Percentiles rank a stretch among this genome's conserved stretches.
These are phyloP conservation scores for Agaricus blazei DNA, from an alignment of 768 basidiomycete genomes.

Conservation along the genomic window DNA sequence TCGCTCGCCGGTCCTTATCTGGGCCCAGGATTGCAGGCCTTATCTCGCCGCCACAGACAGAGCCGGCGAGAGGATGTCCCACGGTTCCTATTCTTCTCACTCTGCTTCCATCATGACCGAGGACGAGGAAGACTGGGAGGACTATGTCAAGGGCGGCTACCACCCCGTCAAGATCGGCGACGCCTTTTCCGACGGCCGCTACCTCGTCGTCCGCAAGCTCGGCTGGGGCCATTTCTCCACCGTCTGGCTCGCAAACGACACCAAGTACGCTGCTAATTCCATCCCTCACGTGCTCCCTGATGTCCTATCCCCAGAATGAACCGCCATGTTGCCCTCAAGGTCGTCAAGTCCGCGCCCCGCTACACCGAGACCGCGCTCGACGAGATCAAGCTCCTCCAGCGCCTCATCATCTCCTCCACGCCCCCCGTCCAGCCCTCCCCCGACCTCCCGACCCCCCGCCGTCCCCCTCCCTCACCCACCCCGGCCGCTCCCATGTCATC, in stretches of 20 bases:
- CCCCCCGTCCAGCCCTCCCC: conserved; percentile 46
- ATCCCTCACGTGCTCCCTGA: not conserved
- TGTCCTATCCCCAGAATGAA: conserved; percentile 55
- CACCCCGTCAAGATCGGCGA: conserved; percentile 96
- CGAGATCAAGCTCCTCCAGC: conserved; percentile 96
- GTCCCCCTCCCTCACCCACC: conserved; percentile 66
- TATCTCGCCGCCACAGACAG: not conserved
- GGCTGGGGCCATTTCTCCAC: conserved; percentile 96
- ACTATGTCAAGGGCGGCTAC: conserved; percentile 76
- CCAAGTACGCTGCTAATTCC: conserved; percentile 44
- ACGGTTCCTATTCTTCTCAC: conserved; percentile 70
- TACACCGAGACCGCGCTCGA: conserved; percentile 99
- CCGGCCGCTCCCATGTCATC: conserved; percentile 92
- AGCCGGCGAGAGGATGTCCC: conserved; percentile 42
- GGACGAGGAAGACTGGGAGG: conserved; percentile 93
- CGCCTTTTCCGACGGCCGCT: conserved; percentile 80
- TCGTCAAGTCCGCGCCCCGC: conserved; percentile 94
- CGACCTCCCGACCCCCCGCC: conserved; percentile 42
- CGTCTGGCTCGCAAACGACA: conserved; percentile 84
- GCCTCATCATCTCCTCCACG: conserved; percentile 80
- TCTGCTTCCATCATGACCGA: conserved; percentile 80
- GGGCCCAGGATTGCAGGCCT: not conserved
- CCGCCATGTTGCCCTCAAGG: conserved; percentile 97
- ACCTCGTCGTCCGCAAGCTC: conserved; percentile 89
- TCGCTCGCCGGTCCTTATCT: not conserved